A percentile compares a stretch with the other conserved stretches of the same genome.
Evolutionary conservation across 1,284 basidiomycete species (phyloP).

Genomic region (Microbotryum violaceum): DNA sequence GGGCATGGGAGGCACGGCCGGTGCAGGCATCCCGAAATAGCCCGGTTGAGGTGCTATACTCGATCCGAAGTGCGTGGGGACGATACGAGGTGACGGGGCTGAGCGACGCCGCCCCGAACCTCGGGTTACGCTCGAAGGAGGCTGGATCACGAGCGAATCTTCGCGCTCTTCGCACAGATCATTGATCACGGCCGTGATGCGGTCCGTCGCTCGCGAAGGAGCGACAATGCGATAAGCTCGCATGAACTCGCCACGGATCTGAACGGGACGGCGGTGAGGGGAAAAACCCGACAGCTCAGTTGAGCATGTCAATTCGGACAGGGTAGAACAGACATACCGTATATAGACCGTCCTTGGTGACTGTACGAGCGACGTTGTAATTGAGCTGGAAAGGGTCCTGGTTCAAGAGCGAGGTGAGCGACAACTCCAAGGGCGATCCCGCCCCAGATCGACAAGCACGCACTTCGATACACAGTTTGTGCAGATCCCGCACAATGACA

Average conservation of each 20-base stretch:
- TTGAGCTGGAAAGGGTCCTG: conserved; percentile 93
- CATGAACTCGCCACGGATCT: conserved; percentile 99
- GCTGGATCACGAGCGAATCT: conserved; percentile 37
- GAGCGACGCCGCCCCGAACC: conserved; percentile 19
- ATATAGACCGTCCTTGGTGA: conserved; percentile 92
- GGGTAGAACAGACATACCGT: conserved; percentile 52
- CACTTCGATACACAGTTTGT: conserved; percentile 89
- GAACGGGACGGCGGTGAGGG: conserved; percentile 8
- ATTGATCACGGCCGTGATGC: conserved; percentile 33
- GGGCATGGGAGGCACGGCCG: too few relatives aligned
- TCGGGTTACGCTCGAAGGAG: conserved; percentile 13
- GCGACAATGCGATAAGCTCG: conserved; percentile 62
- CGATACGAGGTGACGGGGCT: conserved; percentile 29
- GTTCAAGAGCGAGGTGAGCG: neutral
- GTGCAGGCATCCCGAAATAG: too few relatives aligned
- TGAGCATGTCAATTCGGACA: neutral
- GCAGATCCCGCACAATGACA: conserved; percentile 70
- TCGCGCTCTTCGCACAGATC: conserved; percentile 38
- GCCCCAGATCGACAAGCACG: conserved; percentile 25
- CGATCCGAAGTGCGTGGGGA: neutral
- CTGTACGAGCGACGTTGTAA: conserved; percentile 93
- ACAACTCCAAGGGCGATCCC: conserved; percentile 14
- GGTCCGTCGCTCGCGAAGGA: conserved; percentile 26
- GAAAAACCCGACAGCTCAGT: conserved; percentile 1
- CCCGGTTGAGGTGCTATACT: too few relatives aligned